A percentile compares a stretch with the other conserved stretches of the same genome.
Evolutionary conservation across 306 rosid genomes (phyloP).

Genomic region (Cotoneaster glaucophyllus): DNA sequence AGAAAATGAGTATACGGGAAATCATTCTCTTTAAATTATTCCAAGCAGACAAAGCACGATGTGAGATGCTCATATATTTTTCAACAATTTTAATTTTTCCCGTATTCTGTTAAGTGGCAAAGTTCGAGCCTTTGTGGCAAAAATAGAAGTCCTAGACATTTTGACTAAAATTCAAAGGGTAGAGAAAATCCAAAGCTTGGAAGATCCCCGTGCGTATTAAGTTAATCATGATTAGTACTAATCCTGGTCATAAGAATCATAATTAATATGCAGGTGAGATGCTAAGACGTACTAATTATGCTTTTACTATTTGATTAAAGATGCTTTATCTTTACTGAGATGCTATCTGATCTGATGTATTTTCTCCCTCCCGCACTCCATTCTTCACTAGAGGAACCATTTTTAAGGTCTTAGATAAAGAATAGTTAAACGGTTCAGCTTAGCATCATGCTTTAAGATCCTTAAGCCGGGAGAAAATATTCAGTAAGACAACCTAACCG

Average conservation of each 20-base stretch:
- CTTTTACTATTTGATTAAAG: constrained; percentile 4
- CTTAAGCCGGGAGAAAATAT: not conserved
- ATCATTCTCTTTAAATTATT: not conserved
- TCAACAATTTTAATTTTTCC: too few species aligned
- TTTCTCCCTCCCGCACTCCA: constrained; percentile 10
- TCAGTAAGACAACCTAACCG: not conserved
- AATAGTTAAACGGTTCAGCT: not conserved
- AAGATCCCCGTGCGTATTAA: not conserved
- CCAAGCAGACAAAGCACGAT: not conserved
- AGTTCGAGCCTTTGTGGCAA: not conserved
- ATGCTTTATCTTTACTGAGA: constrained; percentile 9
- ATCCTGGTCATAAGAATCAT: not conserved
- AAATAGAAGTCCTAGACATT: not conserved
- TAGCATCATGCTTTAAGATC: not conserved
- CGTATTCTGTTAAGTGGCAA: not conserved
- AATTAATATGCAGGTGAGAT: not conserved
- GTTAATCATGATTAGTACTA: not conserved
- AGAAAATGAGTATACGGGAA: not conserved
- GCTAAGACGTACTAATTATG: not conserved
- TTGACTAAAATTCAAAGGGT: not conserved
- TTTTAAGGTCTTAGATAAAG: constrained; percentile 3
- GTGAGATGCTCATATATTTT: not conserved
- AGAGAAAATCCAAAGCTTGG: not conserved
- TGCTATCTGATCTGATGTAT: constrained; percentile 12
- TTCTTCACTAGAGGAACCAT: constrained; percentile 4